Conservation (phyloP, 2,329 filamentous ascomycete species). For the Penicillium sp. region DNA sequence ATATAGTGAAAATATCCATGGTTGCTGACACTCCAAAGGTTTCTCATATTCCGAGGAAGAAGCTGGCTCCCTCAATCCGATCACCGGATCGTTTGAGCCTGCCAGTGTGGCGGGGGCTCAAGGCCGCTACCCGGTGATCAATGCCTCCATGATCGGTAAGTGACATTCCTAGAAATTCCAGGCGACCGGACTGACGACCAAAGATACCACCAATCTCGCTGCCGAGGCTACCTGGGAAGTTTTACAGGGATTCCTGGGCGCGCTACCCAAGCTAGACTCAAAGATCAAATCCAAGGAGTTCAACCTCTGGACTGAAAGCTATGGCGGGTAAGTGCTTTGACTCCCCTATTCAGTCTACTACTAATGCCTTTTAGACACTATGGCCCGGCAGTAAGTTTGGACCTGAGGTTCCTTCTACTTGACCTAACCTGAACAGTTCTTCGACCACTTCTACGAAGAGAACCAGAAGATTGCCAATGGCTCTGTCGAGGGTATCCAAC, state of each 20-base stretch:
- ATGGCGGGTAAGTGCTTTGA: constrained; percentile 41
- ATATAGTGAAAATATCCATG: neutral
- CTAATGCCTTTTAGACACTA: constrained; percentile 45
- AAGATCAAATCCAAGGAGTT: constrained; percentile 54
- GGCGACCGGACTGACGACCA: neutral
- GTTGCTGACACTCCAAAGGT: constrained; percentile 18
- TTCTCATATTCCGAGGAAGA: constrained; percentile 38
- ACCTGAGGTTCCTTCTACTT: neutral
- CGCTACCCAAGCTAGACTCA: constrained; percentile 49
- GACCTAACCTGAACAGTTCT: constrained; percentile 45
- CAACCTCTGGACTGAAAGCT: constrained; percentile 61
- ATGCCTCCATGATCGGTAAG: constrained; percentile 47
- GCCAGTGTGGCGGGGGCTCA: constrained; percentile 42
- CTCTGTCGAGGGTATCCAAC: constrained; percentile 47
- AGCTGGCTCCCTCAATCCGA: constrained; percentile 43
- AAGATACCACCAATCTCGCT: constrained; percentile 57
- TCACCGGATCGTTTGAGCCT: constrained; percentile 49
- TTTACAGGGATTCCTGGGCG: constrained; percentile 55
- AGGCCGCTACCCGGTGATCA: constrained; percentile 52
- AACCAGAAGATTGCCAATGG: constrained; percentile 56
- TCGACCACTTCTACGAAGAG: constrained; percentile 58
- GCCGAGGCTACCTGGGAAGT: constrained; percentile 57
- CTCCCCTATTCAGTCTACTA: neutral
- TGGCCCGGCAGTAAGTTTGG: constrained; percentile 43
- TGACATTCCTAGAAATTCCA: neutral